These are phyloP conservation scores for Wickerhamomyces xylosicus DNA, from an alignment of 805 yeast genomes.

Conservation along the genomic window DNA sequence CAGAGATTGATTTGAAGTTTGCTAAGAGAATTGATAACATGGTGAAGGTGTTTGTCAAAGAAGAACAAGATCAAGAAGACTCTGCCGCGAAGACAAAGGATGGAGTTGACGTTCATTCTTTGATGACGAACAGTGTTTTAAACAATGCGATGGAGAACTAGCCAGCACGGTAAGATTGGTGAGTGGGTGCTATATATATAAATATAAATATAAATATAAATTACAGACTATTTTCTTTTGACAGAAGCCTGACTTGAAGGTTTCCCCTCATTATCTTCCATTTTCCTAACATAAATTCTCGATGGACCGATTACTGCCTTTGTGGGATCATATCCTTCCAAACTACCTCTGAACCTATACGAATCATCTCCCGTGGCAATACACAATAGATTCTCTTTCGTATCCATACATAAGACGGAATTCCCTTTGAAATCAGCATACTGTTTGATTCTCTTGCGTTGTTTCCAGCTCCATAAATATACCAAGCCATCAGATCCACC, in stretches of 20 bases:
- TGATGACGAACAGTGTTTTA: too few relatives aligned
- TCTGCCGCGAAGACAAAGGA: too few relatives aligned
- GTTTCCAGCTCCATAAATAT: conserved; percentile 82
- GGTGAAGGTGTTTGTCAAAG: too few relatives aligned
- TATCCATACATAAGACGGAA: conserved; percentile 33
- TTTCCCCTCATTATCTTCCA: conserved; percentile 12
- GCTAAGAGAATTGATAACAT: conserved; percentile 35
- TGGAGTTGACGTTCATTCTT: too few relatives aligned
- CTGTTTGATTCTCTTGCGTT: conserved; percentile 67
- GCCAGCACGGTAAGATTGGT: too few relatives aligned
- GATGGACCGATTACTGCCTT: conserved; percentile 3
- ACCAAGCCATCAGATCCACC: conserved; percentile 84
- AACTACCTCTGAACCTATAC: conserved; percentile 27
- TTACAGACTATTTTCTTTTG: conserved; percentile 1
- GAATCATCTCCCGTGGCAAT: conserved; percentile 42
- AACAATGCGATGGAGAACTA: too few relatives aligned
- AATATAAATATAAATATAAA: too few relatives aligned
- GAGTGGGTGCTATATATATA: too few relatives aligned
- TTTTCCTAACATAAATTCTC: conserved; percentile 9
- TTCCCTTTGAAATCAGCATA: conserved; percentile 39
- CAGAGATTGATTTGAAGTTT: conserved; percentile 47
- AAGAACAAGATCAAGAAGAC: too few relatives aligned
- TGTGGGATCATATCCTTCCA: conserved; percentile 8
- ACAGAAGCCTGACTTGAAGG: too few relatives aligned
- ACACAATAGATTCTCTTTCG: conserved; percentile 24